A percentile compares a stretch with the other conserved stretches of the same genome.
Evolutionary conservation across 495 filamentous ascomycete genomes (phyloP).

Genomic region (Daldinia vernicosa): DNA sequence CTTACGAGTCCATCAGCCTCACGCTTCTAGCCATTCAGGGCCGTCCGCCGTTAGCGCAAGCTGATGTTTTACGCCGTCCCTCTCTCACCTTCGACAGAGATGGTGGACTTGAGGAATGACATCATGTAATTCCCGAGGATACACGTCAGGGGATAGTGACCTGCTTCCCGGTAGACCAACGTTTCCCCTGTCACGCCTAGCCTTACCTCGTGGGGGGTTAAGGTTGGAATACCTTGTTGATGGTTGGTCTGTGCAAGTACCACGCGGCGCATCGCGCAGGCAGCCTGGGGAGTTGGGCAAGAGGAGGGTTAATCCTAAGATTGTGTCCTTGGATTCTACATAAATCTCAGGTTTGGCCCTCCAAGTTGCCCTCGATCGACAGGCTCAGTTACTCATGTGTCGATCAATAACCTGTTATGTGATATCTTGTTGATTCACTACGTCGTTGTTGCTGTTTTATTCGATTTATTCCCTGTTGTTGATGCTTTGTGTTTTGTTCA

Average conservation of each 20-base stretch:
- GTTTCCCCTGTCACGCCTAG: background rate
- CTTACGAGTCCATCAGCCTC: constrained; percentile 31
- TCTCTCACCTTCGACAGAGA: background rate
- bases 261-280: constrained; percentile 4
- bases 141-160: constrained; percentile 17
- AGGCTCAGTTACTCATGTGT: constrained; percentile 9
- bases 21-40: constrained; percentile 12
- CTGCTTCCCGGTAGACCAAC: constrained; percentile 6
- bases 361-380: constrained; percentile 26
- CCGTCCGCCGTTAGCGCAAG: background rate
- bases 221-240: background rate
- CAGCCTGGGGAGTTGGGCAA: background rate
- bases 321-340: constrained; percentile 29
- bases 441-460: background rate
- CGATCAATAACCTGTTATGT: constrained; percentile 15
- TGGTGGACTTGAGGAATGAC: constrained; percentile 19
- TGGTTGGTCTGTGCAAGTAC: background rate
- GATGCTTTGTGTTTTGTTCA: constrained; percentile 7
- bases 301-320: background rate
- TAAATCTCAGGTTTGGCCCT: constrained; percentile 27
- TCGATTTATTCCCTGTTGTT: constrained; percentile 17
- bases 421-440: background rate
- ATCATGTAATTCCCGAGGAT: constrained; percentile 23
- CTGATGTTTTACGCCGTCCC: background rate
- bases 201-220: constrained; percentile 23